phyloP scores from a whole-genome alignment of 2,329 filamentous ascomycete genomes.

The Magnaporthales sp. region DNA sequence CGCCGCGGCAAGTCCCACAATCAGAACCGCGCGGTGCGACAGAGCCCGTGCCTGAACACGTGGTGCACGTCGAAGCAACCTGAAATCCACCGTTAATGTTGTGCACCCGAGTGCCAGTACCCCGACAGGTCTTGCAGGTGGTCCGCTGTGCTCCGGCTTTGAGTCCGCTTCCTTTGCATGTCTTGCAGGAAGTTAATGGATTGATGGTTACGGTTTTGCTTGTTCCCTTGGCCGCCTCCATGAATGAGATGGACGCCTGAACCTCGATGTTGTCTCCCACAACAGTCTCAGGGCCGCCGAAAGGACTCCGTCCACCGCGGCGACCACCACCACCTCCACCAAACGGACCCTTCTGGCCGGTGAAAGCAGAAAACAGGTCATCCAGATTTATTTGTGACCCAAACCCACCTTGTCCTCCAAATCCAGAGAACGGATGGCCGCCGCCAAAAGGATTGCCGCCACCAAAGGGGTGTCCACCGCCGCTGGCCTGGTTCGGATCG shows the following conservation, averaged over 20 bases:
- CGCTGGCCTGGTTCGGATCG: conserved; percentile 62
- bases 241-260: conserved; percentile 85
- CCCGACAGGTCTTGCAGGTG: conserved; percentile 72
- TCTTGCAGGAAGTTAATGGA: conserved; percentile 71
- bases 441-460: conserved; percentile 52
- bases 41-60: conserved; percentile 72
- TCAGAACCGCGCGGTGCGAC: conserved; percentile 71
- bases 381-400: conserved; percentile 88
- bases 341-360: conserved; percentile 46
- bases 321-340: conserved; percentile 42
- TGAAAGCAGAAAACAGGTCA: conserved; percentile 85
- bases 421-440: conserved; percentile 55
- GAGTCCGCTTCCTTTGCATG: conserved; percentile 75
- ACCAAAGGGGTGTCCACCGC: conserved; percentile 29
- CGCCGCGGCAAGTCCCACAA: conserved; percentile 70
- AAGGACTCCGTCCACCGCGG: conserved; percentile 50
- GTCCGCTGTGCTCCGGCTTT: conserved; percentile 69
- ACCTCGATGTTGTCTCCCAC: conserved; percentile 97
- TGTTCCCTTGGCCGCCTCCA: conserved; percentile 89
- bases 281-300: conserved; percentile 62
- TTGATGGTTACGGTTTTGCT: conserved; percentile 82
- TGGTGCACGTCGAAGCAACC: conserved; percentile 81
- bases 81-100: conserved; percentile 91
- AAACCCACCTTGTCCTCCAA: conserved; percentile 41
- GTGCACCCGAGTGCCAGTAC: conserved; percentile 79